Percentiles rank a stretch among this genome's conserved stretches.
Evolutionary conservation across 176 grass and related monocot genomes (phyloP).

Genomic region (Hordeum marinum): DNA sequence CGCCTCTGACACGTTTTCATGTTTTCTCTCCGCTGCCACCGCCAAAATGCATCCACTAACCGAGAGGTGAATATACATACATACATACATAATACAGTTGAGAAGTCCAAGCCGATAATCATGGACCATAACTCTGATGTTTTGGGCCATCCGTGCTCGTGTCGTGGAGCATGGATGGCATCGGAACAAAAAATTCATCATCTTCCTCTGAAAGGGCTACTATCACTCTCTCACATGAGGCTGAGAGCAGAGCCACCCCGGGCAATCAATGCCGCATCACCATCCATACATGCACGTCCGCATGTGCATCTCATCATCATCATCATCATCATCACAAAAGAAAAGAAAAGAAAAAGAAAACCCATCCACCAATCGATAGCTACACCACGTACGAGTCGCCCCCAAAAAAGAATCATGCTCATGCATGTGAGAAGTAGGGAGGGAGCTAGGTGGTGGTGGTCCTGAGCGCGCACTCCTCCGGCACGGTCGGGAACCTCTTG

Average conservation of each 20-base stretch:
- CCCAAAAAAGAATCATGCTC: background rate
- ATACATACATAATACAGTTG: background rate
- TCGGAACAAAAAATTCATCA: background rate
- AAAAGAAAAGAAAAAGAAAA: no score
- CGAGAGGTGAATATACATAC: no score
- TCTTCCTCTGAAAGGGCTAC: background rate
- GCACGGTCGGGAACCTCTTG: constrained; percentile 47
- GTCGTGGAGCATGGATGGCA: background rate
- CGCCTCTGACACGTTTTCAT: background rate
- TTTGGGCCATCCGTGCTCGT: background rate
- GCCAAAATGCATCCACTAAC: no score
- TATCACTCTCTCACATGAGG: background rate
- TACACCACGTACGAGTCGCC: background rate
- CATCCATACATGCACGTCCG: background rate
- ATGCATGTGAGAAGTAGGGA: no score
- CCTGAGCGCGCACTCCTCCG: constrained; percentile 61
- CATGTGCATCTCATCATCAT: background rate
- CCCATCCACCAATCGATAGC: background rate
- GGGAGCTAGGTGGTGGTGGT: background rate
- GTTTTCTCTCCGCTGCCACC: background rate
- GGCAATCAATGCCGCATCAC: background rate
- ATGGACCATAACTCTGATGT: background rate
- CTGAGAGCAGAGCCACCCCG: constrained; percentile 1
- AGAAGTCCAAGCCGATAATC: background rate
- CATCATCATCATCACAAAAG: no score